A percentile compares a stretch with the other conserved stretches of the same genome.
Conservation (phyloP, 2,329 filamentous ascomycete genomes). For the Xylaria digitata region DNA sequence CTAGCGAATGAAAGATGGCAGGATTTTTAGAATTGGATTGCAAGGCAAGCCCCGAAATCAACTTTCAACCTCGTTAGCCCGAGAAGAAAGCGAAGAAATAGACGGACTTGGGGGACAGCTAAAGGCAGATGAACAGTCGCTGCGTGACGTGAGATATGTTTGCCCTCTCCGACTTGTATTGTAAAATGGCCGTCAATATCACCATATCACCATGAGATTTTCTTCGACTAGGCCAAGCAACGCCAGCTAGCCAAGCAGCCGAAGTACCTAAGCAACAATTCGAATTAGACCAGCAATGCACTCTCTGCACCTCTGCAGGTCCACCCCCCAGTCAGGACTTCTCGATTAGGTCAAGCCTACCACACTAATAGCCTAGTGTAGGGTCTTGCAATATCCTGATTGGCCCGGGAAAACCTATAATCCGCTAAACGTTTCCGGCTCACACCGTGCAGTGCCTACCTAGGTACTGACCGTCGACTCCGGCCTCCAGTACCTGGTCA, state of each 20-base stretch:
- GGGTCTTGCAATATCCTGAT: conserved; percentile 33
- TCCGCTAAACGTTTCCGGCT: conserved; percentile 47
- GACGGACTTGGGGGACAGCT: conserved; percentile 4
- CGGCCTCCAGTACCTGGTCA: conserved; percentile 16
- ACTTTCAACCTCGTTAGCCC: conserved; percentile 22
- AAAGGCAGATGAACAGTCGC: conserved; percentile 30
- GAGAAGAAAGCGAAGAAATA: conserved; percentile 32
- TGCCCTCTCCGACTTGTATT: conserved; percentile 21
- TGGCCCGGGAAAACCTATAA: conserved; percentile 47
- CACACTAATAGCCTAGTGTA: conserved; percentile 36
- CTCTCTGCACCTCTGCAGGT: conserved; percentile 25
- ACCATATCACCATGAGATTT: conserved; percentile 50
- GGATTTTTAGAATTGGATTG: conserved; percentile 19
- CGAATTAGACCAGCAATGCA: conserved; percentile 35
- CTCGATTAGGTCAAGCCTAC: conserved; percentile 47
- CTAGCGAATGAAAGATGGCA: conserved; percentile 30
- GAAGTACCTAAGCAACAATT: conserved; percentile 34
- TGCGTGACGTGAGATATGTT: conserved; percentile 30
- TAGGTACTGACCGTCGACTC: background rate
- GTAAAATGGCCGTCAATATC: conserved; percentile 39
- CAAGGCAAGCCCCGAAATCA: conserved; percentile 24
- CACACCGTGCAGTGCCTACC: conserved; percentile 23
- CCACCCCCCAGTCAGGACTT: conserved; percentile 41
- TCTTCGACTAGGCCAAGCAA: conserved; percentile 40
- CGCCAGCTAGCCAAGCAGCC: conserved; percentile 30